These are phyloP conservation scores for Theileria annulata DNA, from an alignment of 169 alveolate genomes.

Conservation along the genomic window DNA sequence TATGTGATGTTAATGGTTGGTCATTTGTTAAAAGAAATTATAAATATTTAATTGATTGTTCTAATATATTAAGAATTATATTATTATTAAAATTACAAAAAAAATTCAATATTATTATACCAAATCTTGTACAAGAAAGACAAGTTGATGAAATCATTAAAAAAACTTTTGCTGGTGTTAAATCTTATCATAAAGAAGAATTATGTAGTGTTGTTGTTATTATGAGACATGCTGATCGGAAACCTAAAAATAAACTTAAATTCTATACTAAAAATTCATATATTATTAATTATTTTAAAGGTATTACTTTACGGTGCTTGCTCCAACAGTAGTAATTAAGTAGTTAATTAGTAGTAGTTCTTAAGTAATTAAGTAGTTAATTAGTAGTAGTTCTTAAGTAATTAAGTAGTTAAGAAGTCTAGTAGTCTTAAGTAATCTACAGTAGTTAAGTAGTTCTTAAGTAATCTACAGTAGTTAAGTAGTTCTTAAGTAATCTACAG, in stretches of 20 bases:
- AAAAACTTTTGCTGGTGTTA: constrained; percentile 67
- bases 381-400: no score
- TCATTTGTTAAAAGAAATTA: constrained; percentile 94
- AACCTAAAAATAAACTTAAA: constrained; percentile 96
- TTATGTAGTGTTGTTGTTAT: constrained; percentile 94
- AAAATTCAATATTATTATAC: constrained; percentile 68
- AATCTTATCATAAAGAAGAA: constrained; percentile 79
- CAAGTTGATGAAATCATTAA: constrained; percentile 63
- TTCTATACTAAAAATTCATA: constrained; percentile 82
- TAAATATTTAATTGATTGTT: constrained; percentile 93
- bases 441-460: no score
- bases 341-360: no score
- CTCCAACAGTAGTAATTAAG: no score
- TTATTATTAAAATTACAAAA: constrained; percentile 70
- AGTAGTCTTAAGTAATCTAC: no score
- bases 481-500: no score
- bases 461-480: no score
- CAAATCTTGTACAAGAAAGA: constrained; percentile 70
- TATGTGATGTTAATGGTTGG: constrained; percentile 98
- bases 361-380: no score
- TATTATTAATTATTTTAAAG: constrained; percentile 79
- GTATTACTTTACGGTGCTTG: no score
- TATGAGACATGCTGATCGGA: constrained; percentile 97
- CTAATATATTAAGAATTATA: constrained; percentile 80
- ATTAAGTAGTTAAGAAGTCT: no score